Evolutionary conservation across 805 yeast genomes (phyloP), one percentile per base, ranked within the genome.

Genomic region (Lipomyces japonicus): DNA sequence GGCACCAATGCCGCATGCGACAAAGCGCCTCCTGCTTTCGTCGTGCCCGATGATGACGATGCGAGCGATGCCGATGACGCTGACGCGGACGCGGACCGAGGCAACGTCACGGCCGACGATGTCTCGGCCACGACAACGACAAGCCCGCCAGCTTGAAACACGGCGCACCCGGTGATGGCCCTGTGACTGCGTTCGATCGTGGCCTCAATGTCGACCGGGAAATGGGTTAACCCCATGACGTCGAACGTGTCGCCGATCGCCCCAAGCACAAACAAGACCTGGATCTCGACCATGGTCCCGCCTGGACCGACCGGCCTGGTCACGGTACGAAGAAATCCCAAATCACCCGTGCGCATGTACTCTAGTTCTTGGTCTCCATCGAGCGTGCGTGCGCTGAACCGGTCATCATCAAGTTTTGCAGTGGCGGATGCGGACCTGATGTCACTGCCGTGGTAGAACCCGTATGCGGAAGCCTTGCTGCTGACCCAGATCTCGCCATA

Each of bases 401-500:
- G 85, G 19, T 72, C 71, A 9, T 70, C 66, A 4, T 72, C 73
- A 57, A 82, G 78, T 10, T 70, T 67, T n/a, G n/a, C n/a, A n/a
- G n/a, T n/a, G n/a, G n/a, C n/a, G n/a, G n/a, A n/a, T n/a, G n/a
- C n/a, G n/a, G n/a, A n/a, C n/a, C n/a, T n/a, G n/a, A n/a, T n/a
- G 54, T 81, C 85, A 7, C 75, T 71, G 1, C 60, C 61, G 44
- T 77, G 73, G 35, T 79, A 77, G 64, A 80, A 82, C 4, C 79
- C 78, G 10, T 73, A 66, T 25, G 81, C 83, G 59, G 84, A 89
- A 0, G 91, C 95, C 57, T 88, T 95, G 0, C 95, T 85, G 56
- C 86, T 79, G 1, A 91, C 95, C 97, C 97, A 93, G 35, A 93
- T 88, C 68, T 93, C 99, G 30, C 99, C 99, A 66, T 80, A 81